phyloP scores from a whole-genome alignment of 352 stramenopile genomes.

The Pythium utonaiense region DNA sequence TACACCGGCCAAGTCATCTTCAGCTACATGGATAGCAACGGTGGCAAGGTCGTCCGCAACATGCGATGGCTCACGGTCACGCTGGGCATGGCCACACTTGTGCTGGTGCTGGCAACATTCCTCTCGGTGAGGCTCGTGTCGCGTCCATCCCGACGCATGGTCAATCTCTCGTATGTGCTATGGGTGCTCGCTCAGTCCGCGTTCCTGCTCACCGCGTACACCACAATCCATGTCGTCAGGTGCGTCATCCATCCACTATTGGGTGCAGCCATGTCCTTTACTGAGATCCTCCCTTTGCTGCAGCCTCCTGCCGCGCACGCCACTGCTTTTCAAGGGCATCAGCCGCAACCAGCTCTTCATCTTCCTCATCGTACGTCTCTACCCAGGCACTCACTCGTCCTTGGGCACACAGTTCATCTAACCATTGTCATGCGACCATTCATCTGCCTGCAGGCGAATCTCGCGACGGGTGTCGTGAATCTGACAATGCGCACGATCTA shows the following conservation, averaged over 20 bases:
- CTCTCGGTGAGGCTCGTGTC: slow-evolving; percentile 51
- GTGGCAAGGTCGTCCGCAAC: slow-evolving; percentile 54
- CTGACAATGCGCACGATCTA: slow-evolving; percentile 83
- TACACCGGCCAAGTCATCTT: slow-evolving; percentile 64
- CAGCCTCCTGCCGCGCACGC: slow-evolving; percentile 63
- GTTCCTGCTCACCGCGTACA: slow-evolving; percentile 57
- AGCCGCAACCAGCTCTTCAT: slow-evolving; percentile 85
- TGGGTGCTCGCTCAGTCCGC: slow-evolving; percentile 70
- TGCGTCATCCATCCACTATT: slow-evolving; percentile 31
- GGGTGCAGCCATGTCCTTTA: not conserved
- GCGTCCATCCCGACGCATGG: slow-evolving; percentile 70
- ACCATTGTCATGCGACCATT: too few species aligned
- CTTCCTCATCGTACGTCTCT: slow-evolving; percentile 61
- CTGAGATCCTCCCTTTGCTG: not conserved
- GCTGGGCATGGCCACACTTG: slow-evolving; percentile 34
- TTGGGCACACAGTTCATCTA: too few species aligned
- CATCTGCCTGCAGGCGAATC: slow-evolving; percentile 47
- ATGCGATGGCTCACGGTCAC: slow-evolving; percentile 58
- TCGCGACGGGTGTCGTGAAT: slow-evolving; percentile 74
- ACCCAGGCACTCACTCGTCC: too few species aligned
- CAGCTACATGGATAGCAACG: slow-evolving; percentile 56
- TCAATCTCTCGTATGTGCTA: slow-evolving; percentile 78
- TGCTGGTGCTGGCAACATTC: slow-evolving; percentile 51
- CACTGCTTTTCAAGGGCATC: slow-evolving; percentile 65
- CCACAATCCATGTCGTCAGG: slow-evolving; percentile 57